Conservation (phyloP, 345 rosid genomes). For the Heritiera fomes region DNA sequence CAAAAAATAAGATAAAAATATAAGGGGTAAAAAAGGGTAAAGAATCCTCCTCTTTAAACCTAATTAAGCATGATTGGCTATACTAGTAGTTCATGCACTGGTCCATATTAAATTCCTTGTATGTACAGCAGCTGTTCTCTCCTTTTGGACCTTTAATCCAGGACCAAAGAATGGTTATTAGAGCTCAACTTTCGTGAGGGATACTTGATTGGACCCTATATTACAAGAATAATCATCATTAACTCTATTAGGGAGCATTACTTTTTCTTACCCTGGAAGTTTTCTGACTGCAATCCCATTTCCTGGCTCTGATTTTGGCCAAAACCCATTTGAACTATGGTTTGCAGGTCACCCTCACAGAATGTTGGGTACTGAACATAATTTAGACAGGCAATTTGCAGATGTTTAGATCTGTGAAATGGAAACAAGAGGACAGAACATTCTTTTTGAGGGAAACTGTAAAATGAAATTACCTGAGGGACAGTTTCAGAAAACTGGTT, state of each 20-base stretch:
- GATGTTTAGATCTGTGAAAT: background rate
- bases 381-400: constrained; percentile 7
- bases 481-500: constrained; percentile 40
- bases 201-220: constrained; percentile 56
- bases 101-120: constrained; percentile 45
- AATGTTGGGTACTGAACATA: constrained; percentile 49
- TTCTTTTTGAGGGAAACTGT: background rate
- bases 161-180: constrained; percentile 44
- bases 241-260: background rate
- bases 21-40: background rate
- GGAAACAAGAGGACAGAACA: background rate
- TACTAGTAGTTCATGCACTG: constrained; percentile 13
- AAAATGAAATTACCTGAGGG: constrained; percentile 46
- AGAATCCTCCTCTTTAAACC: background rate
- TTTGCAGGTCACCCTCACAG: constrained; percentile 73
- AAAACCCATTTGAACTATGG: constrained; percentile 78
- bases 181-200: constrained; percentile 61
- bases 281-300: constrained; percentile 29
- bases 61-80: constrained; percentile 9
- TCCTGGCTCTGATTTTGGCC: constrained; percentile 43
- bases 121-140: constrained; percentile 52
- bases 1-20: background rate
- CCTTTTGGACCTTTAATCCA: constrained; percentile 30
- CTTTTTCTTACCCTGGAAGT: constrained; percentile 39
- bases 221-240: constrained; percentile 22